Evolutionary conservation across 495 filamentous ascomycete species (phyloP).

Genomic region (Articulospora tetracladia): DNA sequence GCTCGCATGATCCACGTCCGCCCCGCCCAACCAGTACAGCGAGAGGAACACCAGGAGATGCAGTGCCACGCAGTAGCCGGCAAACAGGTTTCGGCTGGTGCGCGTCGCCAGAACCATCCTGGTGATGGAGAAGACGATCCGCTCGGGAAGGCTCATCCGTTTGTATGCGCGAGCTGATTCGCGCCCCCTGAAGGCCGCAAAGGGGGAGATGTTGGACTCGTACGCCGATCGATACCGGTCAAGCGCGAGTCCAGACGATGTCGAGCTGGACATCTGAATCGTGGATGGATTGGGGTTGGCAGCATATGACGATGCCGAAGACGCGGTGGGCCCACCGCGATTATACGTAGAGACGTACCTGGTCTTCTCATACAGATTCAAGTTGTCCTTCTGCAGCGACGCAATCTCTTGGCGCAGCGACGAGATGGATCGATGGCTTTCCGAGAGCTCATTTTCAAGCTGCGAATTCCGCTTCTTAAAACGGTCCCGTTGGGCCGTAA

Average conservation of each 20-base stretch:
- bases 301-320: slow-evolving; percentile 68
- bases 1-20: slow-evolving; percentile 52
- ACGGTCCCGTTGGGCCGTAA: slow-evolving; percentile 93
- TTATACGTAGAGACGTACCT: slow-evolving; percentile 93
- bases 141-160: slow-evolving; percentile 87
- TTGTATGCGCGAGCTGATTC: slow-evolving; percentile 92
- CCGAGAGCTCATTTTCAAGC: slow-evolving; percentile 86
- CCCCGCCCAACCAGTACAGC: slow-evolving; percentile 76
- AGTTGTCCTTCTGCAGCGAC: slow-evolving; percentile 91
- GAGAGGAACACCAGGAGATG: slow-evolving; percentile 83
- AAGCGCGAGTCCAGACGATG: slow-evolving; percentile 43
- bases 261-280: slow-evolving; percentile 57
- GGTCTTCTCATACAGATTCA: slow-evolving; percentile 96
- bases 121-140: slow-evolving; percentile 86
- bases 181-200: slow-evolving; percentile 88
- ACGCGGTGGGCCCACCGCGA: slow-evolving; percentile 50
- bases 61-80: slow-evolving; percentile 85
- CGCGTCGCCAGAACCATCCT: slow-evolving; percentile 86
- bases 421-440: slow-evolving; percentile 74
- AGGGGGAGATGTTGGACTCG: slow-evolving; percentile 91
- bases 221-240: slow-evolving; percentile 93
- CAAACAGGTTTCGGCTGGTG: slow-evolving; percentile 90
- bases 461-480: slow-evolving; percentile 96
- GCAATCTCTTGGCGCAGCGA: slow-evolving; percentile 88
- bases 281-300: slow-evolving; percentile 72